Percentiles rank a stretch among this genome's conserved stretches.
phyloP scores from a whole-genome alignment of 2,329 filamentous ascomycete genomes.

The Magnaporthiopsis poae region DNA sequence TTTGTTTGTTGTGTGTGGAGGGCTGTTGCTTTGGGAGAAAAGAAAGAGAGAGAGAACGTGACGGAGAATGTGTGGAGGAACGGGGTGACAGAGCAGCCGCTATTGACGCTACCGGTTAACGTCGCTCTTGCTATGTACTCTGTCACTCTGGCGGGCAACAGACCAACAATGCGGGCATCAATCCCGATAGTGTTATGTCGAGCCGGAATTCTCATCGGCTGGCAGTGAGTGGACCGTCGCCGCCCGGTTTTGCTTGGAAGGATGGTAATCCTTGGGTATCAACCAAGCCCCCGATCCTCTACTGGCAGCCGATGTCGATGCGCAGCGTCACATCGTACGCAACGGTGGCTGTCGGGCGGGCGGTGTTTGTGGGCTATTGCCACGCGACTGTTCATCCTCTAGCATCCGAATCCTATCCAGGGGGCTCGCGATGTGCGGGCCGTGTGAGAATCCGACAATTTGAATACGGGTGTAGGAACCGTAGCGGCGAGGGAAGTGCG shows the following conservation, averaged over 20 bases:
- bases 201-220: too few relatives aligned
- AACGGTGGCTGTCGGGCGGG: neutral
- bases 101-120: too few relatives aligned
- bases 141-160: neutral
- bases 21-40: neutral
- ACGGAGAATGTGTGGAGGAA: neutral
- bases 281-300: neutral
- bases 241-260: neutral
- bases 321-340: neutral
- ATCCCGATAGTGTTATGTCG: neutral
- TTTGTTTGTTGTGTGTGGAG: neutral
- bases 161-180: neutral
- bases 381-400: too few relatives aligned
- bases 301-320: neutral
- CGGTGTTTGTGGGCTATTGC: neutral
- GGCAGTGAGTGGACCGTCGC: neutral
- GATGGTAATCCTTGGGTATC: neutral
- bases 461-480: too few relatives aligned
- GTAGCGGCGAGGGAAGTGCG: too few relatives aligned
- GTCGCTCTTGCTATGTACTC: too few relatives aligned
- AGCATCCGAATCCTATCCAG: too few relatives aligned
- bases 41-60: neutral
- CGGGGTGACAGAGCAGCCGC: too few relatives aligned
- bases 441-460: too few relatives aligned
- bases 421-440: too few relatives aligned